phyloP scores from a whole-genome alignment of 2,329 filamentous ascomycete genomes.

The Ambrosiella beaveri region DNA sequence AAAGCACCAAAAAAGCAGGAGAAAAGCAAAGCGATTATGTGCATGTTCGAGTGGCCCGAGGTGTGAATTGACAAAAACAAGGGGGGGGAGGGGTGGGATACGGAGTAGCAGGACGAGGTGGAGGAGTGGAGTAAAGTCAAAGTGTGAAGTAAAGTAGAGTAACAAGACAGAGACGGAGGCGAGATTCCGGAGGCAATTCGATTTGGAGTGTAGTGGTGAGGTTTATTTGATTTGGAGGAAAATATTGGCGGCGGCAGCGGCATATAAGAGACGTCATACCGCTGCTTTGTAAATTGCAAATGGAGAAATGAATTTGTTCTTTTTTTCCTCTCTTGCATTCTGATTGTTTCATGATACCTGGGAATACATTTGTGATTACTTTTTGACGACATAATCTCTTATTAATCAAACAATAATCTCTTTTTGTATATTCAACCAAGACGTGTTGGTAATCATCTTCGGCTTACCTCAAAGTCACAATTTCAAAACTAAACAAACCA shows the following conservation, averaged over 20 bases:
- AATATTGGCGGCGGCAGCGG: background rate
- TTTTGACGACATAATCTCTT: background rate
- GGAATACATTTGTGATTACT: background rate
- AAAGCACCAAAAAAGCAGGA: too few species aligned
- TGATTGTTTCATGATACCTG: background rate
- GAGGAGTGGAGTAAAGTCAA: too few species aligned
- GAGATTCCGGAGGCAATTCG: background rate
- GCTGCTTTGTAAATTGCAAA: background rate
- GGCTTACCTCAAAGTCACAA: too few species aligned
- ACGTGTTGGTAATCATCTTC: too few species aligned
- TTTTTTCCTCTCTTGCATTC: background rate
- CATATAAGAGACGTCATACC: background rate
- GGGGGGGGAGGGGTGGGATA: too few species aligned
- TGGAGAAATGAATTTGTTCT: background rate
- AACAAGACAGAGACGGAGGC: too few species aligned
- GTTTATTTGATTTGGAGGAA: background rate
- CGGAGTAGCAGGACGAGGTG: too few species aligned
- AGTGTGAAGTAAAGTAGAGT: too few species aligned
- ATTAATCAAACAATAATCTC: background rate
- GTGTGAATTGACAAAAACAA: too few species aligned
- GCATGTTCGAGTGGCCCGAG: too few species aligned
- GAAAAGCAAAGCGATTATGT: too few species aligned
- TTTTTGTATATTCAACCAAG: background rate
- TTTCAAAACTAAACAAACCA: too few species aligned
- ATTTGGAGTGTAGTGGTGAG: background rate